Evolutionary conservation across 305 asterid species (phyloP).

Genomic region (Andrographis paniculata): DNA sequence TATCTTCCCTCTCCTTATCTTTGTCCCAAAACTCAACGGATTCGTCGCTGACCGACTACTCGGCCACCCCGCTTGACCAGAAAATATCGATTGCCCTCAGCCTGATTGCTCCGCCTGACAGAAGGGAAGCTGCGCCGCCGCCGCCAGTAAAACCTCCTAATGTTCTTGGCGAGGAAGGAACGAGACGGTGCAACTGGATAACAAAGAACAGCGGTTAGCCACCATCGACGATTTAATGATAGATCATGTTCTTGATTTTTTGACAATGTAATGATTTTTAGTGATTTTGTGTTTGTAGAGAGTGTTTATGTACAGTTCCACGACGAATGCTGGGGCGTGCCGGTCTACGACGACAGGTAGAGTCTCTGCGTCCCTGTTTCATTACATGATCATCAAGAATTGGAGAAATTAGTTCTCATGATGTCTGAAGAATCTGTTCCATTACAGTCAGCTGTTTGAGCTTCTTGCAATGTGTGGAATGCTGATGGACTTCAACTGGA

Average conservation of each 20-base stretch:
- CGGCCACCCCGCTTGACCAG: conserved; percentile 43
- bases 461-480: conserved; percentile 83
- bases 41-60: conserved; percentile 49
- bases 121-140: conserved; percentile 23
- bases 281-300: conserved; percentile 57
- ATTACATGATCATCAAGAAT: no score
- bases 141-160: conserved; percentile 23
- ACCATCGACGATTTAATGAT: no score
- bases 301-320: conserved; percentile 71
- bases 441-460: conserved; percentile 69
- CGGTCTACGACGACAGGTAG: conserved; percentile 86
- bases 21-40: conserved; percentile 72
- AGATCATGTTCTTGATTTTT: no score
- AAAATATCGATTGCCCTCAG: conserved; percentile 52
- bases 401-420: no score
- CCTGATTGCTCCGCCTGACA: conserved; percentile 35
- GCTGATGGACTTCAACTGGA: conserved; percentile 95
- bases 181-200: conserved; percentile 79
- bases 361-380: neutral
- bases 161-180: conserved; percentile 30
- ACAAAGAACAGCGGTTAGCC: conserved; percentile 76
- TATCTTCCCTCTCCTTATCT: conserved; percentile 62
- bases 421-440: neutral
- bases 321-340: conserved; percentile 98
- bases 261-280: no score